Base-by-base conservation (phyloP, 352 stramenopile species). In the Blastocystis sp. region DNA sequence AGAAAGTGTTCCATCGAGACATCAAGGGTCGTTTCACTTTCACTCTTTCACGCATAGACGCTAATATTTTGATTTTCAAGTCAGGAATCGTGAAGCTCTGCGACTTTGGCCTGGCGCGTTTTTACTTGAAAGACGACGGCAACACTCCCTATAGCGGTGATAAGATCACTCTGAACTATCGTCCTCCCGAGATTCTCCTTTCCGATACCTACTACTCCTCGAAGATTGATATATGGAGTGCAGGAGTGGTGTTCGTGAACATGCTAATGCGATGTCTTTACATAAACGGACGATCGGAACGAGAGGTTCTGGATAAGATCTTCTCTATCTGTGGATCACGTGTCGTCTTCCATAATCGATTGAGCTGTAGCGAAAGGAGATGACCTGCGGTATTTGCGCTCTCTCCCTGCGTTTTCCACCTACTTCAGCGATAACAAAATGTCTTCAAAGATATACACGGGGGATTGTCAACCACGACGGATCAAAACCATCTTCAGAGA, bases 151-250 rank as follows among this genome's bases (percentile, higher is more conserved):
- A 81, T 21, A 63, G 40, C 8, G 69, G 56, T 44, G 48, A 81
- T 42, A 81, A 81, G 29, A 81, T 81, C 46, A 85, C 75, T 3
- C 51, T 85, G 34, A 72, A 56, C 34, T 85, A 85, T 72, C 75
- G 75, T 18, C 57, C 57, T 73, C 75, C 75, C 21, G 75, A 85
- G 21, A 53, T 85, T 4, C 36, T 85, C 18, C 63, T 85, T 16
- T 27, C 27, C 42, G 61, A 64, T 24, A 21, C 57, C 24, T 69
- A 86, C 24, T 90, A 89, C 36, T 49, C 40, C 27, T 87, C 86
- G 21, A 61, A 86, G 54, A 77, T 96, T 46, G 93, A 97, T 84
- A 95, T 96, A 57, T 97, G 93, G 93, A 94, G 91, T 38, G 91
- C 93, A 44, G 92, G 92, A 0, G 94, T 91, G 72, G 94, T 81